These are phyloP conservation scores for Ophiognomonia clavigignenti-juglandacearum DNA, from an alignment of 2,329 filamentous ascomycete species.

Conservation along the genomic window DNA sequence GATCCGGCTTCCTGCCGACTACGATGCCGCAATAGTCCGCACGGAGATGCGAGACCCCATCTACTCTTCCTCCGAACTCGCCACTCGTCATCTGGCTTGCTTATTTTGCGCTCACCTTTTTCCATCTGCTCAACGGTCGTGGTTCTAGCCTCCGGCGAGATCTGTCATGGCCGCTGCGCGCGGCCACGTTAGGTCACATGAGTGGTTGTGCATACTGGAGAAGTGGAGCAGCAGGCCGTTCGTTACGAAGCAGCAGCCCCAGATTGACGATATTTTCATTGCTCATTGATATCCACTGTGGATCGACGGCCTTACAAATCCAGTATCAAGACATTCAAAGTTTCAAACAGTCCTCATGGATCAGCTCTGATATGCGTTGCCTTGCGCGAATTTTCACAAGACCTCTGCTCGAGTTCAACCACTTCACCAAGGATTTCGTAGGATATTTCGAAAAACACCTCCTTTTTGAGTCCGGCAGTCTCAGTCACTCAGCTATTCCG, in stretches of 20 bases:
- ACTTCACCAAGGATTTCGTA: no score
- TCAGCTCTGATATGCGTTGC: neutral
- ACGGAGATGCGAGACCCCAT: no score
- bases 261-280: neutral
- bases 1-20: neutral
- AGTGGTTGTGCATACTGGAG: neutral
- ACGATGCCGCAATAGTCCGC: no score
- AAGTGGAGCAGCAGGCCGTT: neutral
- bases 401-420: no score
- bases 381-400: no score
- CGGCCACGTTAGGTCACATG: neutral
- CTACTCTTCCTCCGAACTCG: no score
- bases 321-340: neutral
- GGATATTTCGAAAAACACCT: no score
- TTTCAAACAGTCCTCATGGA: neutral
- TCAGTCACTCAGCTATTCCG: no score
- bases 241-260: neutral
- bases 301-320: neutral
- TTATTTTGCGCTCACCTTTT: neutral
- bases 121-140: neutral
- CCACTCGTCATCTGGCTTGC: no score
- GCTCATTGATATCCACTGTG: neutral
- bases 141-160: neutral
- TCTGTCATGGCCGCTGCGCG: neutral
- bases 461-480: no score